Base-by-base conservation (phyloP, 306 rosid genomes). In the Citrullus mucosospermus region DNA sequence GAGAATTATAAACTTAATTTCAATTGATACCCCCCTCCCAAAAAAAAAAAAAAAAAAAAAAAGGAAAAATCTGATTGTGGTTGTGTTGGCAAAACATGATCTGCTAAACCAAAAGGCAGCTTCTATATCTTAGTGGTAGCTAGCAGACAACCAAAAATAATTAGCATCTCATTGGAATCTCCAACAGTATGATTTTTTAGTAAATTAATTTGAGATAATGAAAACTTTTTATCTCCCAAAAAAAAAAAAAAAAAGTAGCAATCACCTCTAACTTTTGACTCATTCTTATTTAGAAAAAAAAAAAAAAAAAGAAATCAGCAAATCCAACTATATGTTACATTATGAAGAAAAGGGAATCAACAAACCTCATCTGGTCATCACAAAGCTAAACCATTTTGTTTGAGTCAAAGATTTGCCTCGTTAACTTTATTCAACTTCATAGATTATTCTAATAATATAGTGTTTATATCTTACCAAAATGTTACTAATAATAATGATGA, bases 191-290 rank as follows among this genome's bases (percentile, higher is more conserved):
- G 38, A 48, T 71, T 25, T 25, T 9, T 57, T 57, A 71, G 59
- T 71, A 46, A 71, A 71, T 48, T 71, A 71, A 71, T 25, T 43
- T 48, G 59, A 50, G 76, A 48, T 71, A 71, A 48, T 71, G n/a
- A 71, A 2, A 70, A 6, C 76, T 46, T 70, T 68, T 70, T 20
- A 69, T 70, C 17, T 13, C 57, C 76, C 20, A 25, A 25, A 25
- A 25, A 25, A 25, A 25, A 25, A 68, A 46, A 46, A 15, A 53
- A 5, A 53, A 71, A 71, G 76, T 44, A 25, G 54, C 57, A 71
- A 71, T 46, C 76, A 71, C 9, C 22, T 71, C 57, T 71, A 48
- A 48, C 76, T 70, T 71, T 71, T 71, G 76, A 48, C 59, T 25
- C 75, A 41, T n/a, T 41, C 54, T 18, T 25, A 71, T 71, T 70